phyloP scores from a whole-genome alignment of 2,329 filamentous ascomycete genomes.

The Camillea tinctor region DNA sequence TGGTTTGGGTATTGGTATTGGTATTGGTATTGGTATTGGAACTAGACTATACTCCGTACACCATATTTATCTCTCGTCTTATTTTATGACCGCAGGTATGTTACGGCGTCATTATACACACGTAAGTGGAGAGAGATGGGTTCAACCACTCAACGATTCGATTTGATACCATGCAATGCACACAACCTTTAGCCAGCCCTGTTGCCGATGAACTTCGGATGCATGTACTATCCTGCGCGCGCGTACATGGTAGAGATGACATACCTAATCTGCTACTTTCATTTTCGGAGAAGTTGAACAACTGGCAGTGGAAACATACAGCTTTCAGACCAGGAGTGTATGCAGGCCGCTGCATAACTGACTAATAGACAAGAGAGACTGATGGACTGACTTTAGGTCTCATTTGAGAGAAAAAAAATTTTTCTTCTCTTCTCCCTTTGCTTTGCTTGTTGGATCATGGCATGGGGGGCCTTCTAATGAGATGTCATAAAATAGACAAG shows the following conservation, averaged over 20 bases:
- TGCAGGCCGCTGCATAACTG: slow-evolving; percentile 21
- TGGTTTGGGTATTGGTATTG: too few relatives aligned
- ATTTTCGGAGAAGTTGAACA: slow-evolving; percentile 13
- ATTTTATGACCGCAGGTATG: neutral
- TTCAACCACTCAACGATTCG: neutral
- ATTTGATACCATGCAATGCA: neutral
- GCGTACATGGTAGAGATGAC: neutral
- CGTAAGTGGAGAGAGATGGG: neutral
- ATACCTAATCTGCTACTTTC: slow-evolving; percentile 9
- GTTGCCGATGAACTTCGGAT: neutral
- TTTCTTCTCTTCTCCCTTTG: neutral
- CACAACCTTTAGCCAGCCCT: neutral
- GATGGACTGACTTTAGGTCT: neutral
- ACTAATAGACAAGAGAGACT: neutral
- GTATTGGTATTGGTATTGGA: too few relatives aligned
- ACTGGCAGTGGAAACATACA: slow-evolving; percentile 23
- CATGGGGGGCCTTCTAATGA: too few relatives aligned
- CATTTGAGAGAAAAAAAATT: neutral
- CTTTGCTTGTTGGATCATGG: too few relatives aligned
- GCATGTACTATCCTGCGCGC: neutral
- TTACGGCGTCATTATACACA: too few relatives aligned
- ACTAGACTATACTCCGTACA: too few relatives aligned
- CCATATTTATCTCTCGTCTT: neutral
- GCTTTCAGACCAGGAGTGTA: slow-evolving; percentile 23
- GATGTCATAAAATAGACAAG: too few relatives aligned